Percentiles rank a stretch among this genome's conserved stretches.
phyloP scores from a whole-genome alignment of 2,329 filamentous ascomycete genomes.

The Colletotrichum shisoi region DNA sequence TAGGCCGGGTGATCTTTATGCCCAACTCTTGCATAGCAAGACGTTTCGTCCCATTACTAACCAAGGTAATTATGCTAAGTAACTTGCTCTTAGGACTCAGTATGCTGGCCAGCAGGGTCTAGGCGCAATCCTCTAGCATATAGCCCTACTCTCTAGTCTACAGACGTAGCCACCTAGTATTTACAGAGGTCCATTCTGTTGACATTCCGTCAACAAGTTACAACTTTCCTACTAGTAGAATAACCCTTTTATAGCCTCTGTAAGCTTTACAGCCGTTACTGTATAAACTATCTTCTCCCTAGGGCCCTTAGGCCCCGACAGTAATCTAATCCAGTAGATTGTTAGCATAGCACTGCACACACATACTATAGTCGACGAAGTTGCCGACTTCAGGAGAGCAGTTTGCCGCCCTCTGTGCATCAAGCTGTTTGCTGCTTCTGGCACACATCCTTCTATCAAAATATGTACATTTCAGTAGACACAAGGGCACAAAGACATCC shows the following conservation, averaged over 20 bases:
- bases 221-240: background rate
- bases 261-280: background rate
- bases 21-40: background rate
- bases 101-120: background rate
- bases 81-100: background rate
- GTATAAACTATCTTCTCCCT: background rate
- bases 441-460: background rate
- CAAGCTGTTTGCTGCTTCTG: background rate
- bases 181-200: background rate
- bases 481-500: background rate
- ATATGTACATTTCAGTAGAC: background rate
- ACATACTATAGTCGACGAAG: background rate
- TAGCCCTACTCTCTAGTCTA: background rate
- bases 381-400: background rate
- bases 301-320: background rate
- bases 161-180: background rate
- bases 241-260: background rate
- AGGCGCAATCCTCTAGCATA: background rate
- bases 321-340: background rate
- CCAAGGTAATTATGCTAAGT: background rate
- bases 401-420: background rate
- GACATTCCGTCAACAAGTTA: background rate
- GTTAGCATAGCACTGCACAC: background rate
- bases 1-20: background rate
- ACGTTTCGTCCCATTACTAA: background rate